Evolutionary conservation across 1,139 yeast species (phyloP), one percentile per base, ranked within the genome.

Genomic region (Suzukiozyma palmioleophila): DNA sequence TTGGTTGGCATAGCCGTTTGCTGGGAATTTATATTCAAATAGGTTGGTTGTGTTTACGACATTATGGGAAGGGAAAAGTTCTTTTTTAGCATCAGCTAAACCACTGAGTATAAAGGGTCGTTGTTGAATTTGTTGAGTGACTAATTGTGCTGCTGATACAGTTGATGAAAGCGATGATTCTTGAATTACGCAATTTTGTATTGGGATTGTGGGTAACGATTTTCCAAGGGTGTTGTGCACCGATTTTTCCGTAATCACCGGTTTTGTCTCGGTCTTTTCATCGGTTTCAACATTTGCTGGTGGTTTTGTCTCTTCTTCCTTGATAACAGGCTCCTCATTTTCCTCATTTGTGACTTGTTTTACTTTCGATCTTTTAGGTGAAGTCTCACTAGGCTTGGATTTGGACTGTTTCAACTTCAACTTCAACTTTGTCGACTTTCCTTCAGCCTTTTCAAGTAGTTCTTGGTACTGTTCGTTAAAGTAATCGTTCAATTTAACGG

Each of bases 11-110:
- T 60, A 70, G 1, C 78, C 78, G 34, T 66, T 63, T 1, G 79
- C 64, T 10, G 66, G 64, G 43, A 76, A 64, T 38, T 60, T 62
- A 49, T 73, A 76, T 40, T 76, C 79, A 45, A 75, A 72, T 52
- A 59, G 52, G n/a, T 61, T 51, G 21, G 56, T 58, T 31, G 50
- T 45, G 24, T 59, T 50, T 39, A 54, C 56, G 8, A 42, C 45
- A 2, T 57, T 51, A 10, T 58, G 67, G 1, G 62, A 52, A 3
- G 74, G 72, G 47, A 69, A 69, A 29, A 70, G 51, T 0, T 62
- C 49, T 31, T 54, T 52, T 42, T 58, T 65, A 26, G 60, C 45
- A 15, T 56, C 54, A 12, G 42, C 28, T 10, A 38, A 40, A 4
- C 39, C 34, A 9, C 42, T 38, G 13, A 36, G 39, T 9, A 58